phyloP scores from a whole-genome alignment of 2,329 filamentous ascomycete species.

The Metarhizium robertsii region DNA sequence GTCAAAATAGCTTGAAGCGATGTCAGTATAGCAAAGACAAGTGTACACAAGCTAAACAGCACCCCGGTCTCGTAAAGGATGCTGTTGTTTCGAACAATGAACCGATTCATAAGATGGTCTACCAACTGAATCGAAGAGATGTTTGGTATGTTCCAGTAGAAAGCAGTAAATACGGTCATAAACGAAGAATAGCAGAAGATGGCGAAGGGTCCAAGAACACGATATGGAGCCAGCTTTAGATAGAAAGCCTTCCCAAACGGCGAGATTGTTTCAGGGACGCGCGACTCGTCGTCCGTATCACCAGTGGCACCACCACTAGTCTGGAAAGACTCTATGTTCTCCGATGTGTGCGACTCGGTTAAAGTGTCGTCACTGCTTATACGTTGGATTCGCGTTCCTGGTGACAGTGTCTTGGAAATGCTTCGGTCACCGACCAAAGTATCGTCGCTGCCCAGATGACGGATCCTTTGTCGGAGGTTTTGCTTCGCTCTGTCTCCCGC shows the following conservation, averaged over 20 bases:
- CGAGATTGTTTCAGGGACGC: constrained; percentile 14
- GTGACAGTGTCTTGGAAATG: not conserved
- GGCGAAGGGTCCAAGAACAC: constrained; percentile 34
- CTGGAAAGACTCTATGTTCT: constrained; percentile 1
- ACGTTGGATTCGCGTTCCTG: constrained; percentile 4
- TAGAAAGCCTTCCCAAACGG: constrained; percentile 50
- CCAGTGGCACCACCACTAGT: constrained; percentile 5
- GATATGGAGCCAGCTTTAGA: constrained; percentile 37
- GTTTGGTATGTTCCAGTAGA: constrained; percentile 42
- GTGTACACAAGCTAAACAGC: constrained; percentile 30
- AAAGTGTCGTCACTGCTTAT: constrained; percentile 15
- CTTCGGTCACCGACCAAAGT: constrained; percentile 9
- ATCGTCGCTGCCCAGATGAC: constrained; percentile 13
- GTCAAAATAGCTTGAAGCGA: constrained; percentile 33
- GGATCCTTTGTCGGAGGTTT: constrained; percentile 3
- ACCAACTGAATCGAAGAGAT: constrained; percentile 39
- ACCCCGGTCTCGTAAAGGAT: constrained; percentile 23
- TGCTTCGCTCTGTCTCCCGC: constrained; percentile 9
- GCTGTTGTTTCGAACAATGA: constrained; percentile 13
- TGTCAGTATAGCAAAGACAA: constrained; percentile 32
- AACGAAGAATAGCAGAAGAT: constrained; percentile 42
- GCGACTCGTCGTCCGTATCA: constrained; percentile 8
- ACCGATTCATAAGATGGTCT: constrained; percentile 19
- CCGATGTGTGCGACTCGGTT: constrained; percentile 2
- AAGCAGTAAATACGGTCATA: constrained; percentile 33